phyloP scores from a whole-genome alignment of 257 asterid genomes.

The Przewalskia tangutica region DNA sequence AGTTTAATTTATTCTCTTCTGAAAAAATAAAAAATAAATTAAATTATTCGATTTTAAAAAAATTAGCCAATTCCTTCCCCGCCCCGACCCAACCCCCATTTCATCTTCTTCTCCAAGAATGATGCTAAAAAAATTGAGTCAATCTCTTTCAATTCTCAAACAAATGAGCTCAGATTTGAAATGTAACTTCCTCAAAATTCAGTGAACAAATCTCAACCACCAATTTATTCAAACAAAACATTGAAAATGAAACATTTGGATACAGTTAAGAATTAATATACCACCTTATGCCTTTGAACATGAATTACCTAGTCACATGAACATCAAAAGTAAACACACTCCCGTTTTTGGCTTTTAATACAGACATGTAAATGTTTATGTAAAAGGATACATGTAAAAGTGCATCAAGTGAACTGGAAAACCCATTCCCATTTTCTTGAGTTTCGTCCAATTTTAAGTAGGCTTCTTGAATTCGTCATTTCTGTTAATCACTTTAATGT shows the following conservation, averaged over 20 bases:
- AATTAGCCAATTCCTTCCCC: too few species aligned
- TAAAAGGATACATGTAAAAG: not conserved
- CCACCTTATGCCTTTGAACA: not conserved
- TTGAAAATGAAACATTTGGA: not conserved
- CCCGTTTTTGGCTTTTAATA: not conserved
- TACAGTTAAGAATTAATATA: not conserved
- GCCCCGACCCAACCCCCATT: too few species aligned
- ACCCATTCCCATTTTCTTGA: not conserved
- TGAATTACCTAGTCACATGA: not conserved
- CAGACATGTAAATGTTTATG: not conserved
- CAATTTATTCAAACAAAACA: too few species aligned
- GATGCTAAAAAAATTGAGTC: too few species aligned
- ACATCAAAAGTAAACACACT: not conserved
- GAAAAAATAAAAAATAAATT: too few species aligned
- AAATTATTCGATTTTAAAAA: too few species aligned
- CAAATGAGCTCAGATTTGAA: too few species aligned
- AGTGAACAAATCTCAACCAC: too few species aligned
- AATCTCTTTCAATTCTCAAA: too few species aligned
- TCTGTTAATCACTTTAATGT: not conserved
- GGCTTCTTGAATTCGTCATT: not conserved
- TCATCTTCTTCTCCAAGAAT: too few species aligned
- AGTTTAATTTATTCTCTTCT: too few species aligned
- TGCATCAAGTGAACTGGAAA: not conserved
- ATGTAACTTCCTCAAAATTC: too few species aligned
- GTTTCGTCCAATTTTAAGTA: not conserved